Evolutionary conservation across 345 rosid genomes (phyloP).

Genomic region (Hibiscus trionum): DNA sequence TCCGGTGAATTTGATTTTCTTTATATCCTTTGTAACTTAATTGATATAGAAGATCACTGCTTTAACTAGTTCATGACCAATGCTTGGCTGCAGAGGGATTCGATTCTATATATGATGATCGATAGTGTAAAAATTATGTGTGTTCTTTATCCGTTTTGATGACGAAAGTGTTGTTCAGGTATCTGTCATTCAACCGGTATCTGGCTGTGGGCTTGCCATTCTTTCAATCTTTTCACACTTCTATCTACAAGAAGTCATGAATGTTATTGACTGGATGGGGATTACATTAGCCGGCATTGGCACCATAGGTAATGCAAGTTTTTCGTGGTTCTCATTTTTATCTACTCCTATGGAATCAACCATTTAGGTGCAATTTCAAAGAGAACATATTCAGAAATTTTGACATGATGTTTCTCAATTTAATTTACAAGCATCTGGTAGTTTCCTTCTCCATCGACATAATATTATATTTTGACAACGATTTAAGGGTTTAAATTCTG

Average conservation of each 20-base stretch:
- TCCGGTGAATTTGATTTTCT: constrained; percentile 50
- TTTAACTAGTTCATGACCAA: not conserved
- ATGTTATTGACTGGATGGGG: constrained; percentile 92
- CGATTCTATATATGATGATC: not conserved
- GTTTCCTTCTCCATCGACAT: not conserved
- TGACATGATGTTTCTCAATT: not conserved
- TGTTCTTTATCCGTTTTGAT: constrained; percentile 7
- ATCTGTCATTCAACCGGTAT: constrained; percentile 96
- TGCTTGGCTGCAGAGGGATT: not conserved
- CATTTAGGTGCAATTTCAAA: too few species aligned
- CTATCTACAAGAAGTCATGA: constrained; percentile 91
- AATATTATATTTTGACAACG: not conserved
- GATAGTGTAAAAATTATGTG: not conserved
- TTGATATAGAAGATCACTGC: not conserved
- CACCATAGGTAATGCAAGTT: constrained; percentile 67
- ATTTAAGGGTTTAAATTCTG: constrained; percentile 1
- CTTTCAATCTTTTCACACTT: constrained; percentile 91
- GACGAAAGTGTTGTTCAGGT: constrained; percentile 43
- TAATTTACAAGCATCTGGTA: not conserved
- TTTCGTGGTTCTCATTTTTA: constrained; percentile 6
- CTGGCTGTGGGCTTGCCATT: constrained; percentile 94
- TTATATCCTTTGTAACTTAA: not conserved
- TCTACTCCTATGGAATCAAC: too few species aligned
- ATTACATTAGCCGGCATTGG: constrained; percentile 92
- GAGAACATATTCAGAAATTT: too few species aligned